Base-by-base conservation (phyloP, 768 basidiomycete genomes). In the Leccinum boreale region DNA sequence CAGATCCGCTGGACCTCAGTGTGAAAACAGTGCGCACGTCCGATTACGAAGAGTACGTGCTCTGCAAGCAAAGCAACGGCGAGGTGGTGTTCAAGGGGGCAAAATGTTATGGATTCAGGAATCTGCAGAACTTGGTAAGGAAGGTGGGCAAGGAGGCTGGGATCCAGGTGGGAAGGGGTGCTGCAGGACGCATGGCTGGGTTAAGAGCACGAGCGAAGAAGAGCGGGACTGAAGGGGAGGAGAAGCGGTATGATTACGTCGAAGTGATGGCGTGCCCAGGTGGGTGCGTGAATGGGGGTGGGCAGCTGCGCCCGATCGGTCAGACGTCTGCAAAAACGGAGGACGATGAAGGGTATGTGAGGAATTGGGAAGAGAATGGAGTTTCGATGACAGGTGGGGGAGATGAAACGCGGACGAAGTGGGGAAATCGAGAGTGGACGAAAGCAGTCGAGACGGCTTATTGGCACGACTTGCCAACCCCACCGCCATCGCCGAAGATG, bases 261-360 rank as follows among this genome's bases (percentile, higher is more conserved):
- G 94, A 97, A 69, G 94, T 99, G 61, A 98, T 99, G 97, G 97
- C 97, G 33, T 99, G 97, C 76, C 97, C 97, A 0, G 87, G 89
- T 0, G 97, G 97, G 17, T 98, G 97, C 71, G 92, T 97, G 44
- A 98, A 98, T 70, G 97, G 97, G 8, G 97, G 96, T 21, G 97
- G 97, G 5, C 97, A 98, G 77, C 72, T 72, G 44, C 60, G 66
- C 33, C 62, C 59, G 23, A 58, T 56, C 46, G 42, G 59, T 46
- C 61, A 61, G 45, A 55, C 53, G 7, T 54, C 64, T 26, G 70
- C 69, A 45, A 67, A 68, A 42, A 55, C 56, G n/a, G 64, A 56
- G 50, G 81, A 93, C 66, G 83, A 75, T 53, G 91, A 92, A 70
- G 89, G 89, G 9, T 85, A 85, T 65, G 62, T 72, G 57, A 75